These are phyloP conservation scores for Oryza coarctata DNA, from an alignment of 176 grass and related monocot genomes.

Conservation along the genomic window DNA sequence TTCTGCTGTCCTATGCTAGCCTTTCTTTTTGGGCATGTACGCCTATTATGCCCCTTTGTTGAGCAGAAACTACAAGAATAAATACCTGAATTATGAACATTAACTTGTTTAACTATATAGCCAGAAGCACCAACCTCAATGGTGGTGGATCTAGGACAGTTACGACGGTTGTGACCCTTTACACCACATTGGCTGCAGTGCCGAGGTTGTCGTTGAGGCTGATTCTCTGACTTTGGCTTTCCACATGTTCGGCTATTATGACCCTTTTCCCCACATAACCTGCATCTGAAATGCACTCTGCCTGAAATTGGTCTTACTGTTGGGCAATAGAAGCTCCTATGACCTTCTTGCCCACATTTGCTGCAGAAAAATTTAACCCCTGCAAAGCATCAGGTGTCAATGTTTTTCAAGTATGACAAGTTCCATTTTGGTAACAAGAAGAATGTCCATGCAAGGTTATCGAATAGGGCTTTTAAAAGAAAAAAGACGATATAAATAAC, in stretches of 20 bases:
- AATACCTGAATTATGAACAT: constrained; percentile 34
- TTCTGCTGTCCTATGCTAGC: constrained; percentile 31
- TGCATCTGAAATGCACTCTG: constrained; percentile 55
- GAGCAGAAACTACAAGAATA: constrained; percentile 66
- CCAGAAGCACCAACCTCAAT: constrained; percentile 30
- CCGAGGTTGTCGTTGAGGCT: constrained; percentile 14
- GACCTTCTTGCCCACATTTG: constrained; percentile 75
- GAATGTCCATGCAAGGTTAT: neutral
- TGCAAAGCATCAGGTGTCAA: constrained; percentile 29
- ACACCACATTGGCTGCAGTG: constrained; percentile 55
- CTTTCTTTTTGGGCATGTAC: constrained; percentile 57
- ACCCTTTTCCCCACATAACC: constrained; percentile 64
- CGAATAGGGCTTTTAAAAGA: too few species aligned
- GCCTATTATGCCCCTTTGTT: constrained; percentile 67
- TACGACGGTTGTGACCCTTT: constrained; percentile 54
- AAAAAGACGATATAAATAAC: too few species aligned
- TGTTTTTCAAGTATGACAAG: neutral
- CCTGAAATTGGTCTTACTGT: constrained; percentile 40
- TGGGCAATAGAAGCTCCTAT: constrained; percentile 75
- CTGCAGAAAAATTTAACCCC: constrained; percentile 90
- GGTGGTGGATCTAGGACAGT: constrained; percentile 39
- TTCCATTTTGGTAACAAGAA: neutral
- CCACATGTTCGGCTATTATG: constrained; percentile 82
- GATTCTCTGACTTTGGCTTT: constrained; percentile 39
- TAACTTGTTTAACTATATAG: constrained; percentile 20